Percentiles rank a stretch among this genome's conserved stretches.
phyloP scores from a whole-genome alignment of 106 monocot species.

The Amphibolis antarctica region DNA sequence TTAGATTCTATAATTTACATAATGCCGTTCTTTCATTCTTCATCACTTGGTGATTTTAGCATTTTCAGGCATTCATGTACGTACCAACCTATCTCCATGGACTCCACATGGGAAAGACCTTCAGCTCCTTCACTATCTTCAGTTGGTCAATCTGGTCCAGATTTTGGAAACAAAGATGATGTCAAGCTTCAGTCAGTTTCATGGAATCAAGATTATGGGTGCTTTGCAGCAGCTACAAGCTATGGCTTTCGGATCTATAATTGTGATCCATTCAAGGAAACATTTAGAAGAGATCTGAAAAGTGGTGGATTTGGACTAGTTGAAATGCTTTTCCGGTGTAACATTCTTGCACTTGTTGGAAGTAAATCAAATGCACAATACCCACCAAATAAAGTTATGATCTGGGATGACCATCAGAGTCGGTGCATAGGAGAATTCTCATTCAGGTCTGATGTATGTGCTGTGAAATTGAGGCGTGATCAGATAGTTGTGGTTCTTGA shows the following conservation, averaged over 20 bases:
- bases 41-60: conserved; percentile 34
- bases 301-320: conserved; percentile 81
- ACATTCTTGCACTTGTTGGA: conserved; percentile 86
- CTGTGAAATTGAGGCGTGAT: conserved; percentile 59
- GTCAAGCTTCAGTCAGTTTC: conserved; percentile 58
- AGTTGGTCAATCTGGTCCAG: conserved; percentile 30
- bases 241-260: conserved; percentile 72
- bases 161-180: conserved; percentile 26
- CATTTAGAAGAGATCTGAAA: conserved; percentile 74
- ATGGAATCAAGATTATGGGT: conserved; percentile 89
- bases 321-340: conserved; percentile 72
- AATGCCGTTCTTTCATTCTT: no score
- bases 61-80: conserved; percentile 17
- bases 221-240: conserved; percentile 76
- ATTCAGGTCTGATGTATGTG: conserved; percentile 76
- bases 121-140: no score
- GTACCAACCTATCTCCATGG: conserved; percentile 31
- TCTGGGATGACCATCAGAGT: conserved; percentile 75
- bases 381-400: conserved; percentile 87
- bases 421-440: conserved; percentile 75
- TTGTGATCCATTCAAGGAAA: conserved; percentile 78
- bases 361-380: conserved; percentile 63
- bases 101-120: conserved; percentile 23
- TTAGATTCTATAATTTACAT: no score
- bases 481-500: conserved; percentile 80